Conservation (phyloP, 768 basidiomycete genomes). For the Lentinula lateritia region DNA sequence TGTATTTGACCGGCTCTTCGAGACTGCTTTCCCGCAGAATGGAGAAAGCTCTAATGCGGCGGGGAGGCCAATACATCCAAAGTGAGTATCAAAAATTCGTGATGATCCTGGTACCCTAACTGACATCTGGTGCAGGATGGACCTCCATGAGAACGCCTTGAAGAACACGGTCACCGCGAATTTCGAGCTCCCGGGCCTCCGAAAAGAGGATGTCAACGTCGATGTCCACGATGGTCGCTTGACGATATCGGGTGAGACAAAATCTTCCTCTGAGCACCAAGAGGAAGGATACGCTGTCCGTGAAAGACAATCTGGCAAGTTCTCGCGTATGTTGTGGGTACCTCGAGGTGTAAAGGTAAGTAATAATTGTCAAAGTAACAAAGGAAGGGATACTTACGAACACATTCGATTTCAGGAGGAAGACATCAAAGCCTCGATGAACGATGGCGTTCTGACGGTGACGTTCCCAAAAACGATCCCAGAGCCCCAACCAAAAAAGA, state of each 20-base stretch:
- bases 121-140: constrained; percentile 34
- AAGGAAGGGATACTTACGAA: background rate
- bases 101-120: too few relatives aligned
- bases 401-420: constrained; percentile 16
- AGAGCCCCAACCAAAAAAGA: constrained; percentile 26
- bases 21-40: constrained; percentile 7
- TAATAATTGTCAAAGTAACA: constrained; percentile 3
- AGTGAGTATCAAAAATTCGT: constrained; percentile 14
- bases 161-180: constrained; percentile 47
- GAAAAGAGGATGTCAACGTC: constrained; percentile 47
- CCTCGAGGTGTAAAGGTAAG: constrained; percentile 50
- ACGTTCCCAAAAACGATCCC: constrained; percentile 45
- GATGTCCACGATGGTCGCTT: constrained; percentile 48
- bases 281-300: constrained; percentile 37
- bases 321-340: constrained; percentile 43
- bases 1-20: constrained; percentile 32
- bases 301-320: constrained; percentile 46
- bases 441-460: constrained; percentile 43
- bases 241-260: constrained; percentile 46
- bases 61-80: constrained; percentile 21
- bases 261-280: constrained; percentile 28
- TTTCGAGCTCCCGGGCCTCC: constrained; percentile 57
- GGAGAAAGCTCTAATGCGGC: constrained; percentile 1
- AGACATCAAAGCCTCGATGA: constrained; percentile 39
- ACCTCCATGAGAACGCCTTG: constrained; percentile 47